Percentiles rank a stretch among this genome's conserved stretches.
Evolutionary conservation across 345 rosid species (phyloP).

Genomic region (Geranium brycei): DNA sequence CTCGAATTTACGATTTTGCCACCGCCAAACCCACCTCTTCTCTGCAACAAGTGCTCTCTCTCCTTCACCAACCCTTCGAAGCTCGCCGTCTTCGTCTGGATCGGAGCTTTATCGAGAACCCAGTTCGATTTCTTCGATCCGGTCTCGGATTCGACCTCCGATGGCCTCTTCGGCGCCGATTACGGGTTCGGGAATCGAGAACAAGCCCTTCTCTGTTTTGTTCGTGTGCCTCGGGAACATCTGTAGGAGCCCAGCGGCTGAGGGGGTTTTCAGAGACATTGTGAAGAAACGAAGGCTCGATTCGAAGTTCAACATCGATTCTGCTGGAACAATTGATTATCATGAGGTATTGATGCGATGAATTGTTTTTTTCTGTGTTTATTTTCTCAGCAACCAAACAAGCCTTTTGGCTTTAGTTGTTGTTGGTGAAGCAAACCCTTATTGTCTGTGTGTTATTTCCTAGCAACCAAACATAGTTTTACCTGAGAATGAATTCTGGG

Average conservation of each 20-base stretch:
- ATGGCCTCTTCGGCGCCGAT: conserved; percentile 38
- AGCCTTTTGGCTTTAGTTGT: no score
- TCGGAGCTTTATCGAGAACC: background rate
- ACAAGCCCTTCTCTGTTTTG: conserved; percentile 65
- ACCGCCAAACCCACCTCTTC: conserved; percentile 9
- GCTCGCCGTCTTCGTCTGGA: conserved; percentile 9
- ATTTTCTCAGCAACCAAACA: no score
- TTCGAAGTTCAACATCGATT: conserved; percentile 65
- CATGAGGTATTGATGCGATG: conserved; percentile 48
- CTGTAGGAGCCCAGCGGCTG: conserved; percentile 95
- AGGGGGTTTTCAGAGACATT: conserved; percentile 73
- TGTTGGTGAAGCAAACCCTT: no score
- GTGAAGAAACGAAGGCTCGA: conserved; percentile 63
- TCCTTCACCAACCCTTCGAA: conserved; percentile 5
- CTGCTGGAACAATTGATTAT: conserved; percentile 80
- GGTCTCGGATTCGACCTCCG: conserved; percentile 23
- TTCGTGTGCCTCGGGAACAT: conserved; percentile 90
- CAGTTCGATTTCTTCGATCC: background rate
- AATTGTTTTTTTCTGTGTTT: background rate
- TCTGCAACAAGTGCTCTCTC: conserved; percentile 10
- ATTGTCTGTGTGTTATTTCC: no score
- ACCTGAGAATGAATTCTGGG: no score
- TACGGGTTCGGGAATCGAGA: conserved; percentile 18
- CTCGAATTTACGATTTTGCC: conserved; percentile 47
- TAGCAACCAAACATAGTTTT: no score